Conservation (phyloP, 2,329 filamentous ascomycete species). For the Chrysosphaeria jannelii region DNA sequence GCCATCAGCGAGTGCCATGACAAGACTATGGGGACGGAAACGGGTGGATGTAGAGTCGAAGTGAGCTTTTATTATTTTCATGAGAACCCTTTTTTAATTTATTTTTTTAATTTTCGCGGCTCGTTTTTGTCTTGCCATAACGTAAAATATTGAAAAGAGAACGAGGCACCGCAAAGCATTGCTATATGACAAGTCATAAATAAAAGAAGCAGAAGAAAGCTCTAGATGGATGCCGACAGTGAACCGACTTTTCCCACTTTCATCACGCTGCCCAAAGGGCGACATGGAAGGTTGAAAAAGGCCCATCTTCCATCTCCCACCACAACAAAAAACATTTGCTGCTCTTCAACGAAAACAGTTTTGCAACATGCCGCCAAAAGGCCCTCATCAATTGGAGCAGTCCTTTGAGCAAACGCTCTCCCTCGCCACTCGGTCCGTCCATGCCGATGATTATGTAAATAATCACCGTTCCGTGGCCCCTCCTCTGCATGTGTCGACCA, state of each 20-base stretch:
- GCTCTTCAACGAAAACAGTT: not conserved
- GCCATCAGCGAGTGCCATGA: slow-evolving; percentile 6
- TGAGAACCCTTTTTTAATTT: too few species aligned
- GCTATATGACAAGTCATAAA: too few species aligned
- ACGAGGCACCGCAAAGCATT: too few species aligned
- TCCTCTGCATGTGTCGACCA: slow-evolving; percentile 71
- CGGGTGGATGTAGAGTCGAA: too few species aligned
- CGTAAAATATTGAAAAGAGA: too few species aligned
- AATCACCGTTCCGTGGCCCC: slow-evolving; percentile 55
- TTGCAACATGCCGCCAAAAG: not conserved
- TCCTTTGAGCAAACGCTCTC: slow-evolving; percentile 14
- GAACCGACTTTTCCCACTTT: too few species aligned
- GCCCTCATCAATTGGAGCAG: slow-evolving; percentile 5
- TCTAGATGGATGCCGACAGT: too few species aligned
- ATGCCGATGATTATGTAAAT: slow-evolving; percentile 56
- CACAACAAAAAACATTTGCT: not conserved
- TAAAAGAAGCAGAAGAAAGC: too few species aligned
- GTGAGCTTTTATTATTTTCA: too few species aligned
- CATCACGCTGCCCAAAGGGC: not conserved
- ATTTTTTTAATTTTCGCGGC: not conserved
- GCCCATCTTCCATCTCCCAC: not conserved
- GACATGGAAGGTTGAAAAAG: not conserved
- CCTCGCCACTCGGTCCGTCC: slow-evolving; percentile 42
- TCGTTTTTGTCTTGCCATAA: not conserved
- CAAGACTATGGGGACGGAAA: too few species aligned